phyloP scores from a whole-genome alignment of 2,329 filamentous ascomycete species.

The Phaeosphaeria sp. region DNA sequence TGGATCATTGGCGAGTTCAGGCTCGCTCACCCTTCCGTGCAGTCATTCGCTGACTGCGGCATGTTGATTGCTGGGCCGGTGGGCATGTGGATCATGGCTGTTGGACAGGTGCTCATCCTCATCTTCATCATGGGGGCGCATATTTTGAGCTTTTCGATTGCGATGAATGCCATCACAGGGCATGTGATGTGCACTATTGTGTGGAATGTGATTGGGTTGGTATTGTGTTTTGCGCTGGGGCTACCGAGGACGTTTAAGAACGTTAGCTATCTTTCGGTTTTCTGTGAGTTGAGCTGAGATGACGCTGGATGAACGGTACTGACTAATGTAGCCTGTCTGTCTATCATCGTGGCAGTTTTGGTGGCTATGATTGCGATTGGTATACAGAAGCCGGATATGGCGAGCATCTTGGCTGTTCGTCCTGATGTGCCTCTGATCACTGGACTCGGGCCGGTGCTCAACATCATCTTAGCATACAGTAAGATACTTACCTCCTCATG shows the following conservation, averaged over 20 bases:
- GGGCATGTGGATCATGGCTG: conserved; percentile 68
- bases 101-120: conserved; percentile 68
- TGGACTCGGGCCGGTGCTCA: conserved; percentile 49
- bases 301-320: conserved; percentile 16
- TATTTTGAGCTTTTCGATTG: conserved; percentile 72
- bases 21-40: conserved; percentile 62
- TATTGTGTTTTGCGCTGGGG: conserved; percentile 65
- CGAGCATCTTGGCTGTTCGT: conserved; percentile 32
- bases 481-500: too few relatives aligned
- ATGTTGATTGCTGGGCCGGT: conserved; percentile 65
- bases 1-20: conserved; percentile 68
- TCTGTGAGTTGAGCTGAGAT: conserved; percentile 51
- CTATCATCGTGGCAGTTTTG: conserved; percentile 68
- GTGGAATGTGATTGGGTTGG: conserved; percentile 66
- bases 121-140: conserved; percentile 76
- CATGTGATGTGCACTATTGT: conserved; percentile 69
- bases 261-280: conserved; percentile 67
- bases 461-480: conserved; percentile 76
- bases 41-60: conserved; percentile 73
- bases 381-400: conserved; percentile 53
- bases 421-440: conserved; percentile 28
- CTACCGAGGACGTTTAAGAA: conserved; percentile 68
- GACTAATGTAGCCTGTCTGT: conserved; percentile 60
- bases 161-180: conserved; percentile 68
- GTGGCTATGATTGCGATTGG: conserved; percentile 72